Base-by-base conservation (phyloP, 805 yeast species). In the Candida succiphila region DNA sequence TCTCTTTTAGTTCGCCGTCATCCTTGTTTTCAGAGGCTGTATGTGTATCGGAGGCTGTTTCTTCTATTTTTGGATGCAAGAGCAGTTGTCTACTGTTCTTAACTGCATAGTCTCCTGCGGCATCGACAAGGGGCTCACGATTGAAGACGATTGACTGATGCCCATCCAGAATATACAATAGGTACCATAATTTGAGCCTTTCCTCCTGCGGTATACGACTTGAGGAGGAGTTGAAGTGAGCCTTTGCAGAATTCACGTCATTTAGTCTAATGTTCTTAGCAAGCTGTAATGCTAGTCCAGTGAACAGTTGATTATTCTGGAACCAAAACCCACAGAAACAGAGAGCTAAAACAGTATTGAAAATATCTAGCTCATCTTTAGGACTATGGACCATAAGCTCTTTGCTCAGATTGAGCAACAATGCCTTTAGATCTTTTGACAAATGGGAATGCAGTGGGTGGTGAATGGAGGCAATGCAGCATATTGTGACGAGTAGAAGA, bases 281-380 rank as follows among this genome's bases (percentile, higher is more conserved):
- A 19, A 78, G 51, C 44, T 78, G 83, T n/a, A 78, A 47, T 0
- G 85, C 85, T 30, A 78, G 47, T 0, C 83, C 80, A 1, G 81
- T 73, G 44, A 76, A 75, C 69, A 75, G 65, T 45, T 74, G 81
- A 14, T 72, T 67, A 39, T 77, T 68, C 16, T 78, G 69, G 30
- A 78, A 63, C 85, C 85, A 78, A 45, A 78, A 74, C 30, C 82
- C 78, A 41, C 81, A 76, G 18, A 78, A 65, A 27, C 78, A 67
- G 25, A 78, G 57, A 0, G 80, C 82, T 16, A 77, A 58, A n/a
- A 77, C 71, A 1, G 77, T 71, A 46, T 75, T 69, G 48, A 72
- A 72, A 1, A 72, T 72, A 33, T 73, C 76, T 1, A 50, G 39
- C 39, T 69, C 75, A 21, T 54, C 59, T 4, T 51, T 49, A 14